A percentile compares a stretch with the other conserved stretches of the same genome.
Conservation (phyloP, 1,284 basidiomycete species). For the Papiliotrema flavescens region DNA sequence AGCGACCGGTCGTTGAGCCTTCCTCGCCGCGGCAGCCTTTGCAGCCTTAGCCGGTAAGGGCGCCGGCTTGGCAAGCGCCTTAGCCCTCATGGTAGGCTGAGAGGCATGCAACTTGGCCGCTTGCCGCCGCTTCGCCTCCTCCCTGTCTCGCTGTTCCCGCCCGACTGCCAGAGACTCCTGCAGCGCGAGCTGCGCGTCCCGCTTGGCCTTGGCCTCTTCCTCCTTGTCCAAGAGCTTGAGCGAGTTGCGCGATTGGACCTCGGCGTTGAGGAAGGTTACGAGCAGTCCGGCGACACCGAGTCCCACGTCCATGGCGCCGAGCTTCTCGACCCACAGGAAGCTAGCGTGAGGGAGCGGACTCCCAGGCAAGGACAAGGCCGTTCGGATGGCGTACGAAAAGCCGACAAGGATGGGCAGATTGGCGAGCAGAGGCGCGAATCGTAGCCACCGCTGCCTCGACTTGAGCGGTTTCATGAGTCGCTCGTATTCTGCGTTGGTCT, state of each 20-base stretch:
- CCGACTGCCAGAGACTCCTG: neutral
- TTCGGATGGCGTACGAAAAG: conserved; percentile 45
- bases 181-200: too few relatives aligned
- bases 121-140: neutral
- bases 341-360: conserved; percentile 33
- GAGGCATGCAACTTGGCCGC: neutral
- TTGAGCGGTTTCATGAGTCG: conserved; percentile 19
- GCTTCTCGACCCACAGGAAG: conserved; percentile 42
- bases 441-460: conserved; percentile 17
- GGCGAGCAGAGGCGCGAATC: conserved; percentile 39
- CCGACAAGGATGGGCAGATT: conserved; percentile 50
- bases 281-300: conserved; percentile 45
- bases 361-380: conserved; percentile 26
- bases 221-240: too few relatives aligned
- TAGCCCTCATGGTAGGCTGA: too few relatives aligned
- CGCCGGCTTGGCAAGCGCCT: neutral
- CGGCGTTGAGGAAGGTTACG: conserved; percentile 45
- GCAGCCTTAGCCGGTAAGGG: conserved; percentile 11
- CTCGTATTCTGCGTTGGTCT: neutral
- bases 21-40: too few relatives aligned
- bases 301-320: conserved; percentile 43
- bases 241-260: conserved; percentile 9
- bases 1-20: too few relatives aligned
- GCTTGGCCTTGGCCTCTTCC: too few relatives aligned
- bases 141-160: neutral